These are phyloP conservation scores for Tephrocybe sp. DNA, from an alignment of 768 basidiomycete species.

Conservation along the genomic window DNA sequence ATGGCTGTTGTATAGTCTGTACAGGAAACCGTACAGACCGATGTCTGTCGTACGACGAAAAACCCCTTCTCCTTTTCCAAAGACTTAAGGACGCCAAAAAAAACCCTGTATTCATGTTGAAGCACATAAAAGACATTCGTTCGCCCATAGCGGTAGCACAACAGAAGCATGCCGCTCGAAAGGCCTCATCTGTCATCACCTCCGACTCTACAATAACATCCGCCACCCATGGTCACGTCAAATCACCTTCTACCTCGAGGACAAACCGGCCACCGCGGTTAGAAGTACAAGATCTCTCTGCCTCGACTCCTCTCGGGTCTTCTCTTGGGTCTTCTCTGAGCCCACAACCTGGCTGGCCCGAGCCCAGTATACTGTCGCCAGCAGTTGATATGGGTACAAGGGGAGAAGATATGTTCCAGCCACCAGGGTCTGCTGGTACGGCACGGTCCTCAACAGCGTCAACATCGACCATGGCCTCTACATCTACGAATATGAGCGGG, in stretches of 20 bases:
- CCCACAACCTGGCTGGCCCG: slow-evolving; percentile 77
- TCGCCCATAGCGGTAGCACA: slow-evolving; percentile 97
- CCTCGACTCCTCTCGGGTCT: slow-evolving; percentile 50
- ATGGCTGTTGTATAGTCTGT: slow-evolving; percentile 1
- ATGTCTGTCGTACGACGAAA: slow-evolving; percentile 97
- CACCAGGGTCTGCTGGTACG: slow-evolving; percentile 33
- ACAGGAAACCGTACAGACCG: slow-evolving; percentile 82
- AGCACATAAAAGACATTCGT: slow-evolving; percentile 94
- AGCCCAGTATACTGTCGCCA: slow-evolving; percentile 62
- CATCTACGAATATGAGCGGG: slow-evolving; percentile 23
- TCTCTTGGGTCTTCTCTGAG: slow-evolving; percentile 57
- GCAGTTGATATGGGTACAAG: slow-evolving; percentile 34
- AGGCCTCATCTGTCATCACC: slow-evolving; percentile 61
- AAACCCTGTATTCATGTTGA: slow-evolving; percentile 98
- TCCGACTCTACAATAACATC: slow-evolving; percentile 39
- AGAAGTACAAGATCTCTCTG: slow-evolving; percentile 64
- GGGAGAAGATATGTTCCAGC: slow-evolving; percentile 40
- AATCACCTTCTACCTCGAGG: slow-evolving; percentile 40
- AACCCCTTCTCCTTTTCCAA: slow-evolving; percentile 95
- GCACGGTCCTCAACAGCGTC: slow-evolving; percentile 24
- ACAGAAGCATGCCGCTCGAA: slow-evolving; percentile 91
- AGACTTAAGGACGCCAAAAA: slow-evolving; percentile 96
- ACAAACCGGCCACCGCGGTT: slow-evolving; percentile 63
- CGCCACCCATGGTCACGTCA: slow-evolving; percentile 45
- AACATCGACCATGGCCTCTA: slow-evolving; percentile 21